Evolutionary conservation across 2,329 filamentous ascomycete genomes (phyloP).

Genomic region (Phaeosphaeria sp.): DNA sequence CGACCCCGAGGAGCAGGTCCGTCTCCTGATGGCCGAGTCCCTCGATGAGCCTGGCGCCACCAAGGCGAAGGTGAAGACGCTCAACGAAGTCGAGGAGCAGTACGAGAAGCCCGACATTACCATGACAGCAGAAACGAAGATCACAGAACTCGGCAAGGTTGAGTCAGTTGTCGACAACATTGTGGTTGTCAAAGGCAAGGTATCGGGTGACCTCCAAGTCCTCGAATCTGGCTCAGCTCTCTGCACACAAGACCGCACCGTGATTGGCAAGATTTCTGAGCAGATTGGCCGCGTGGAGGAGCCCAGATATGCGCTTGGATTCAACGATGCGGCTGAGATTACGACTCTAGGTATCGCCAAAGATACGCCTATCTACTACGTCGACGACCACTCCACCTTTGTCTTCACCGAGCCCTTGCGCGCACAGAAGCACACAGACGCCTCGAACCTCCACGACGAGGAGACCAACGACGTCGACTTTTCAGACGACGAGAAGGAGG

Average conservation of each 20-base stretch:
- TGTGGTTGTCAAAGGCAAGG: constrained; percentile 78
- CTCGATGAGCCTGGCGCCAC: constrained; percentile 79
- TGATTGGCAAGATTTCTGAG: constrained; percentile 85
- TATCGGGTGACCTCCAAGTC: constrained; percentile 81
- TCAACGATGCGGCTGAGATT: constrained; percentile 73
- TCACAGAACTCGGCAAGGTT: constrained; percentile 77
- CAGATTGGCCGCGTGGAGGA: constrained; percentile 85
- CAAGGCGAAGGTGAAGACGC: constrained; percentile 71
- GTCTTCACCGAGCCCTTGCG: constrained; percentile 87
- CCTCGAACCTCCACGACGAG: constrained; percentile 93
- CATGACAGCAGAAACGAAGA: constrained; percentile 78
- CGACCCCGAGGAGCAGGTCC: constrained; percentile 81
- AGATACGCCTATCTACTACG: constrained; percentile 79
- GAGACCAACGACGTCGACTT: constrained; percentile 94
- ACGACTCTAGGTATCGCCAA: constrained; percentile 69
- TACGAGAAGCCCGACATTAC: constrained; percentile 73
- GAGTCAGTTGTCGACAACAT: constrained; percentile 80
- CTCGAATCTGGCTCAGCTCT: constrained; percentile 85
- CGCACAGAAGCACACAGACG: constrained; percentile 85
- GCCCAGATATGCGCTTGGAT: constrained; percentile 84
- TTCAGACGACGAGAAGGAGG: constrained; percentile 94
- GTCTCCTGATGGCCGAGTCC: constrained; percentile 83
- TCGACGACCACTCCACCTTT: constrained; percentile 77
- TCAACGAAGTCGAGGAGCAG: constrained; percentile 73
- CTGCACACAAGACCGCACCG: constrained; percentile 74